Evolutionary conservation across 2,329 filamentous ascomycete genomes (phyloP).

Genomic region (Diaporthe sp.): DNA sequence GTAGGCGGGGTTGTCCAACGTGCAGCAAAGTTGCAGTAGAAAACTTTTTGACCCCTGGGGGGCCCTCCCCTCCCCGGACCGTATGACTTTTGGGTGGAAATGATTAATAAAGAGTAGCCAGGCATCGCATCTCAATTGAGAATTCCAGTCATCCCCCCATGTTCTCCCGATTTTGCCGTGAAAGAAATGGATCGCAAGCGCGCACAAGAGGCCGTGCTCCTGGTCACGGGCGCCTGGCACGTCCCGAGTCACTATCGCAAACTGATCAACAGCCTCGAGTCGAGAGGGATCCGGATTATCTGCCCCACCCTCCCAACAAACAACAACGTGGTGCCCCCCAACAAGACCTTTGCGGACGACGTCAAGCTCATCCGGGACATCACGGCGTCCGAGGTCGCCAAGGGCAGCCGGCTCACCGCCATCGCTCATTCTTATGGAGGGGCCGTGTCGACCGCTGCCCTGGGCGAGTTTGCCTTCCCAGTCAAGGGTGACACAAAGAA

Average conservation of each 20-base stretch:
- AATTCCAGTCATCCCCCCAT: neutral
- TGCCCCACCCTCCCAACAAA: slow-evolving; percentile 42
- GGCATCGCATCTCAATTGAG: neutral
- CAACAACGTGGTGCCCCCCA: slow-evolving; percentile 42
- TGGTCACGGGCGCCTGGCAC: slow-evolving; percentile 43
- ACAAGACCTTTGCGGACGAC: slow-evolving; percentile 41
- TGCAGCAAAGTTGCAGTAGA: neutral
- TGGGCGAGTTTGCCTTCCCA: slow-evolving; percentile 33
- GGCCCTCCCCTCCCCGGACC: neutral
- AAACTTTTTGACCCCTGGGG: slow-evolving; percentile 13
- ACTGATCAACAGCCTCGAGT: slow-evolving; percentile 35
- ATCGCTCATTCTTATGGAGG: slow-evolving; percentile 45
- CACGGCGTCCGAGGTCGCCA: slow-evolving; percentile 25
- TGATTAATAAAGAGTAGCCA: neutral
- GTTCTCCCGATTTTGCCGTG: neutral
- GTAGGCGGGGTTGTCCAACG: slow-evolving; percentile 27
- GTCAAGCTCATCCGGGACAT: slow-evolving; percentile 31
- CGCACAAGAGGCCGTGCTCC: slow-evolving; percentile 37
- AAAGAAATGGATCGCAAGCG: slow-evolving; percentile 25
- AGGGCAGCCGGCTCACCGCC: slow-evolving; percentile 37
- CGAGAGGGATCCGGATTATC: slow-evolving; percentile 38
- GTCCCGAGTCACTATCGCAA: slow-evolving; percentile 41
- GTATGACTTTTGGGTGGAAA: neutral
- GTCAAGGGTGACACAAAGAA: slow-evolving; percentile 13
- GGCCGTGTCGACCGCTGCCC: slow-evolving; percentile 40